Percentiles rank a stretch among this genome's conserved stretches.
Conservation (phyloP, 768 basidiomycete species). For the Mycena kentingensis region DNA sequence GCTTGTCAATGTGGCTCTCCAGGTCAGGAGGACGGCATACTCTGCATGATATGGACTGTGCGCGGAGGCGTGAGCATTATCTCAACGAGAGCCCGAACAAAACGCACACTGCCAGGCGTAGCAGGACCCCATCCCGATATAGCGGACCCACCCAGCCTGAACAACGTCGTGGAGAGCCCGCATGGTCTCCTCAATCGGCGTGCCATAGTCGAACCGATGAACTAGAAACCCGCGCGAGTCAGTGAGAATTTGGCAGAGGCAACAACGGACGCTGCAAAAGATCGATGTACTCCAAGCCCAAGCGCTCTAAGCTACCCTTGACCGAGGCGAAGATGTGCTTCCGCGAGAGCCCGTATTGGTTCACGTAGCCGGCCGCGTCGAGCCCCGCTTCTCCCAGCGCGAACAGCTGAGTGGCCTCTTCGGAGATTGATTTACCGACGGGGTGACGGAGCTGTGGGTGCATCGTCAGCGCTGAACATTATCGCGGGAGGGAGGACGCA, state of each 20-base stretch:
- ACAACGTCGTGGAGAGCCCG: slow-evolving; percentile 52
- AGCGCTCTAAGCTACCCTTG: slow-evolving; percentile 41
- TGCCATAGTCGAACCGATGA: slow-evolving; percentile 30
- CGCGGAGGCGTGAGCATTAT: too few relatives aligned
- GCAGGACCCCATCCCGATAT: slow-evolving; percentile 47
- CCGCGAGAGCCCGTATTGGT: slow-evolving; percentile 48
- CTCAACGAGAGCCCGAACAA: neutral
- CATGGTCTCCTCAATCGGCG: too few relatives aligned
- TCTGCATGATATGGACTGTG: too few relatives aligned
- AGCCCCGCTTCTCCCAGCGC: too few relatives aligned
- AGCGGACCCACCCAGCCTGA: slow-evolving; percentile 45
- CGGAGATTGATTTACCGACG: slow-evolving; percentile 38
- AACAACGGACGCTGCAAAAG: slow-evolving; percentile 48
- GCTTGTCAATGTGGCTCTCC: too few relatives aligned
- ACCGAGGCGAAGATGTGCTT: slow-evolving; percentile 62
- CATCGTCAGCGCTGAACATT: too few relatives aligned
- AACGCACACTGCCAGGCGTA: slow-evolving; percentile 40
- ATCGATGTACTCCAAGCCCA: slow-evolving; percentile 57
- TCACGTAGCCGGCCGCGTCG: too few relatives aligned
- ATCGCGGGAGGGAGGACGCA: too few relatives aligned
- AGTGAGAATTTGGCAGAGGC: neutral
- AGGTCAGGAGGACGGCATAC: too few relatives aligned
- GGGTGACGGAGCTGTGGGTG: too few relatives aligned
- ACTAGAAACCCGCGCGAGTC: neutral
- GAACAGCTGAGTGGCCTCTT: slow-evolving; percentile 53